These are phyloP conservation scores for Russula sp. DNA, from an alignment of 768 basidiomycete genomes.

Conservation along the genomic window DNA sequence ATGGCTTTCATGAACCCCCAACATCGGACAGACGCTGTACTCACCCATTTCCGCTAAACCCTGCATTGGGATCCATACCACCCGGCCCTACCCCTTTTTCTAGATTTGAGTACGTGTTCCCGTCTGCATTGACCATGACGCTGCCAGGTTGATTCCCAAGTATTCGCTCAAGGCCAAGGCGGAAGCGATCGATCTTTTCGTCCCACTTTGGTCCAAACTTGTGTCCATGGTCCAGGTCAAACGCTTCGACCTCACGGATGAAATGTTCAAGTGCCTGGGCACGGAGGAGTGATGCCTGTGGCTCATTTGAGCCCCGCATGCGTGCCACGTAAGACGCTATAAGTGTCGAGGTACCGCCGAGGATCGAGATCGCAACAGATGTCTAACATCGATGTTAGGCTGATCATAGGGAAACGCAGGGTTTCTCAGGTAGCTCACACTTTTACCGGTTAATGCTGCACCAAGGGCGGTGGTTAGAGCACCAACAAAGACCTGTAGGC, in stretches of 20 bases:
- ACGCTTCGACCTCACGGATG: slow-evolving; percentile 52
- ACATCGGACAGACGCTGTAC: not conserved
- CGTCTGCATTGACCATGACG: not conserved
- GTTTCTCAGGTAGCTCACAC: not conserved
- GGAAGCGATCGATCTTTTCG: slow-evolving; percentile 27
- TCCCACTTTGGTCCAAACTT: slow-evolving; percentile 33
- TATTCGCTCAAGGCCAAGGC: slow-evolving; percentile 41
- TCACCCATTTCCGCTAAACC: not conserved
- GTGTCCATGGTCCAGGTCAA: slow-evolving; percentile 47
- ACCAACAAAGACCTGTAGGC: slow-evolving; percentile 26
- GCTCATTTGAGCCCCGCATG: slow-evolving; percentile 61
- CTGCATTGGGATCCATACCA: not conserved
- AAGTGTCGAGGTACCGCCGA: slow-evolving; percentile 58
- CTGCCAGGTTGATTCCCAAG: slow-evolving; percentile 33
- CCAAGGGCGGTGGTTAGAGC: slow-evolving; percentile 27
- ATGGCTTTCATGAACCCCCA: not conserved
- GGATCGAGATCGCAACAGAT: slow-evolving; percentile 33
- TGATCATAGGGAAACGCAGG: not conserved
- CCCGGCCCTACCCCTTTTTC: not conserved
- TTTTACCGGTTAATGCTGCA: slow-evolving; percentile 24
- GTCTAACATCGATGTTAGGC: slow-evolving; percentile 23
- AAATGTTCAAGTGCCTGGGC: slow-evolving; percentile 59
- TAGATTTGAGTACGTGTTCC: not conserved
- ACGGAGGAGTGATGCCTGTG: slow-evolving; percentile 50
- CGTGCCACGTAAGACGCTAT: slow-evolving; percentile 69